Percentiles rank a stretch among this genome's conserved stretches.
Evolutionary conservation across 1,139 yeast genomes (phyloP).

Genomic region (Candida smagusa): DNA sequence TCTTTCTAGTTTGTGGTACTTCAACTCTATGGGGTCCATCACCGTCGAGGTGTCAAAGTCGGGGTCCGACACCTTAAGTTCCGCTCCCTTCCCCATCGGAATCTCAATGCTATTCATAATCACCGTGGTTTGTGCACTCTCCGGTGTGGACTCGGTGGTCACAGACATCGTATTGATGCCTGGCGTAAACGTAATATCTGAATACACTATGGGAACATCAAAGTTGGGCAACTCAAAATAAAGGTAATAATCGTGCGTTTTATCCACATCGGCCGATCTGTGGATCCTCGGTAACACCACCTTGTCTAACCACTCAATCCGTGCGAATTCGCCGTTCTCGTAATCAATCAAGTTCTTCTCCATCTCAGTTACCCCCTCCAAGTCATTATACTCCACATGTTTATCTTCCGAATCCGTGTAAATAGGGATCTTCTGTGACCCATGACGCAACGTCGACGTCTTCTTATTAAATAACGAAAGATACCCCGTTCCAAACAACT

Average conservation of each 20-base stretch:
- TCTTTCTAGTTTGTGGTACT: constrained; percentile 80
- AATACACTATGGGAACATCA: constrained; percentile 77
- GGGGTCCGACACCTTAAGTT: constrained; percentile 35
- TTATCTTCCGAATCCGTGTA: constrained; percentile 1
- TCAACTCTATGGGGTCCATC: constrained; percentile 89
- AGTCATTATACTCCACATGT: constrained; percentile 17
- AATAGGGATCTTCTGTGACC: constrained; percentile 37
- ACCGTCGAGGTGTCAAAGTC: constrained; percentile 27
- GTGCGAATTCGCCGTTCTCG: constrained; percentile 63
- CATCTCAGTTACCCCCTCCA: constrained; percentile 28
- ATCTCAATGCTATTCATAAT: constrained; percentile 37
- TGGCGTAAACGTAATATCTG: constrained; percentile 44
- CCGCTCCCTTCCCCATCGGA: constrained; percentile 17
- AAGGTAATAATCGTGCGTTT: constrained; percentile 38
- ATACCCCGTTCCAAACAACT: constrained; percentile 57
- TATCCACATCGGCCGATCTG: constrained; percentile 17
- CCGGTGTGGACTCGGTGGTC: not conserved
- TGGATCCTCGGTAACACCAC: constrained; percentile 55
- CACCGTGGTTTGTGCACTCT: constrained; percentile 17
- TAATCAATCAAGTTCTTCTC: constrained; percentile 60
- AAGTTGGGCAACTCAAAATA: constrained; percentile 72
- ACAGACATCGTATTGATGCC: constrained; percentile 13
- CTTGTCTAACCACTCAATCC: constrained; percentile 75
- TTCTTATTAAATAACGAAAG: constrained; percentile 54
- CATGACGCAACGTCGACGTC: constrained; percentile 30